Evolutionary conservation across 345 rosid genomes (phyloP), one percentile per base, ranked within the genome.

Genomic region (Kernera saxatilis): DNA sequence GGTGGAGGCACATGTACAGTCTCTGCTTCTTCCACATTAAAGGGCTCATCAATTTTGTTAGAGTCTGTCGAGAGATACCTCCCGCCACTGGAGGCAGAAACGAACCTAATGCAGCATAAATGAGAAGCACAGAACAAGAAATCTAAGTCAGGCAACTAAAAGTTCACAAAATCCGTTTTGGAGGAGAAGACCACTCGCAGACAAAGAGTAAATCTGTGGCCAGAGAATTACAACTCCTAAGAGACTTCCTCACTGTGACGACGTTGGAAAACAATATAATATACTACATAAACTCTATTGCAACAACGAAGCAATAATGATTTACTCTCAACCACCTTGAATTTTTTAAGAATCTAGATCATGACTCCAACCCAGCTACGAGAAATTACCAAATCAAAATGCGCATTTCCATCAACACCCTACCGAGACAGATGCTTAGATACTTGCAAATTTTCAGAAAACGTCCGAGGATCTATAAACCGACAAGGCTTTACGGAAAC

Each of bases 11-110:
- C 82, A 65, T 86, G 65, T 17, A 87, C 92, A 1, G 98, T 92
- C 82, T 89, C 94, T 1, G 99, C 97, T 79, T 92, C 99, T 80
- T 88, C 93, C 41, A 83, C 93, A 68, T 86, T 85, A 71, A 85
- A 81, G 17, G 92, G 85, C 65, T 88, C 96, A 30, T 91, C 97
- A 5, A 84, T 81, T 86, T 88, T 90, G 71, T 77, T 81, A 35
- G 97, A 88, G 54, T 88, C 93, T 5, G 87, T 86, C 0, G 96
- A 81, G 26, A 87, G 71, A 81, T 64, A 79, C 72, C 97, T 90
- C 57, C 79, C 79, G 19, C 72, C 79, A 62, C 64, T 32, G 5
- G 79, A 75, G 0, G 78, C 81, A 46, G 80, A 68, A 8, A 80
- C 67, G 13, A 72, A 36, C 75, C 96, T 87, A 79, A 62, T 29